Evolutionary conservation across 768 basidiomycete genomes (phyloP).

Genomic region (Candolleomyces efflorescens): DNA sequence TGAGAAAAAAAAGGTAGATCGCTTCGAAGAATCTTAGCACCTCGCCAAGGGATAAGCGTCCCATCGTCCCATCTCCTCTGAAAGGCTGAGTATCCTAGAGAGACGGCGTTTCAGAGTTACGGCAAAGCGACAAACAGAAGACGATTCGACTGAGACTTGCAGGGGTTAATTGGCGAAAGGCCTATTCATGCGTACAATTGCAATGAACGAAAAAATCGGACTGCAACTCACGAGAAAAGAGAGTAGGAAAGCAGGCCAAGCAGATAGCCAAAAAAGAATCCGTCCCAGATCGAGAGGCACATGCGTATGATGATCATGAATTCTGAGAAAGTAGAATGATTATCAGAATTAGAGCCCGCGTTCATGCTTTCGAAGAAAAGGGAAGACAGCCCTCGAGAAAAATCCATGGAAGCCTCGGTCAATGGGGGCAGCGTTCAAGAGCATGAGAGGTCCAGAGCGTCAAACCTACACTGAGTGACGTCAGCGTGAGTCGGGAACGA

Average conservation of each 20-base stretch:
- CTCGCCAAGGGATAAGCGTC: not conserved
- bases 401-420: slow-evolving; percentile 3
- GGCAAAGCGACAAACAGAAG: too few relatives aligned
- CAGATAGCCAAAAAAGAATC: not conserved
- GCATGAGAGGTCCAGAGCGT: slow-evolving; percentile 7
- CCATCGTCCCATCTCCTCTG: not conserved
- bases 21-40: not conserved
- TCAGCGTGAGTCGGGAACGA: not conserved
- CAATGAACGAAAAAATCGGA: not conserved
- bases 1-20: not conserved
- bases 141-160: too few relatives aligned
- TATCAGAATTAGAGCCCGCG: slow-evolving; percentile 10
- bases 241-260: not conserved
- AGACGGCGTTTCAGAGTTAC: too few relatives aligned
- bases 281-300: not conserved
- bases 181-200: not conserved
- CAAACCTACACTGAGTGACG: not conserved
- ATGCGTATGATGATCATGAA: slow-evolving; percentile 14
- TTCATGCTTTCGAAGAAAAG: slow-evolving; percentile 10
- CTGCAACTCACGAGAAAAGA: not conserved
- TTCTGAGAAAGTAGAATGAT: slow-evolving; percentile 11
- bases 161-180: not conserved
- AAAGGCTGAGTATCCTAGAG: not conserved
- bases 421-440: not conserved
- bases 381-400: not conserved